Evolutionary conservation across 768 basidiomycete genomes (phyloP).

Genomic region (Mycena chlorophos): DNA sequence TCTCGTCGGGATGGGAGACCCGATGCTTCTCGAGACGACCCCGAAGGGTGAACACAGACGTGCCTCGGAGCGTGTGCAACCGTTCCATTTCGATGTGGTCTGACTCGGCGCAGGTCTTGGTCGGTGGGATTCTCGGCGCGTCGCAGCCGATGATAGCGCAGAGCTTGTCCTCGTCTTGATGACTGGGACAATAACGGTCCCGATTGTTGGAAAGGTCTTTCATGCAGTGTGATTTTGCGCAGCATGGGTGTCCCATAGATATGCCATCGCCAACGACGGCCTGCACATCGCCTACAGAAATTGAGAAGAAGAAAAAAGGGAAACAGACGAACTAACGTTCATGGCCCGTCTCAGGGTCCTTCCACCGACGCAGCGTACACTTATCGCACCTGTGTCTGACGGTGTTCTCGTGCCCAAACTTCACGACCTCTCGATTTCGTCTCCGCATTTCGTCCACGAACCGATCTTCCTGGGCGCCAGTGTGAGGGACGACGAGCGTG

Average conservation of each 20-base stretch:
- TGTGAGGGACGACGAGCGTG: slow-evolving; percentile 26
- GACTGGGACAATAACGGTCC: slow-evolving; percentile 21
- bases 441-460: slow-evolving; percentile 29
- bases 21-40: slow-evolving; percentile 1
- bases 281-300: slow-evolving; percentile 7
- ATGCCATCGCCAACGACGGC: slow-evolving; percentile 18
- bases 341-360: slow-evolving; percentile 7
- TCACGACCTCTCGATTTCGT: slow-evolving; percentile 25
- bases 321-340: background rate
- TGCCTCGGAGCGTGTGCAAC: background rate
- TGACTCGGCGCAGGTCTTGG: slow-evolving; percentile 9
- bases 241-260: slow-evolving; percentile 21
- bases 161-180: background rate
- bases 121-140: background rate
- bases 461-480: slow-evolving; percentile 26
- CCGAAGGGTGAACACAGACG: background rate
- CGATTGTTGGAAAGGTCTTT: slow-evolving; percentile 15
- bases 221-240: slow-evolving; percentile 12
- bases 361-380: slow-evolving; percentile 24
- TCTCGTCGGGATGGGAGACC: background rate
- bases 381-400: slow-evolving; percentile 28
- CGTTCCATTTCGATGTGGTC: slow-evolving; percentile 13
- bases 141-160: slow-evolving; percentile 22
- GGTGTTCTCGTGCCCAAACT: slow-evolving; percentile 27
- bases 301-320: background rate